Conservation (phyloP, 2,329 filamentous ascomycete species). For the Talaromyces sp. region DNA sequence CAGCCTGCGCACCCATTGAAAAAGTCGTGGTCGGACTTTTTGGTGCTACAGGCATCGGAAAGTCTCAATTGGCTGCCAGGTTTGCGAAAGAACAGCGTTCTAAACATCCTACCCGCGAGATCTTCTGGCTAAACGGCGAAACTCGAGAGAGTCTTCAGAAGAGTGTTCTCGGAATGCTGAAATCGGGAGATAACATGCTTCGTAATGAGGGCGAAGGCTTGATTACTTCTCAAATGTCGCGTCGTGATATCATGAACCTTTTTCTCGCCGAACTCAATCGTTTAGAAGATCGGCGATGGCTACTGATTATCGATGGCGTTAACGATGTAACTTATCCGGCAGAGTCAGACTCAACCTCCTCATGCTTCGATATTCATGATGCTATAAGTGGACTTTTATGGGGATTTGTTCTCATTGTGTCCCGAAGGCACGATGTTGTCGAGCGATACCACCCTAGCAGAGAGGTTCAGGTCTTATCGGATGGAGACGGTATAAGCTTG, state of each 20-base stretch:
- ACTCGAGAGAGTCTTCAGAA: background rate
- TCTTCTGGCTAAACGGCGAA: conserved; percentile 5
- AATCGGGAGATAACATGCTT: background rate
- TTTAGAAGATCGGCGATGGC: background rate
- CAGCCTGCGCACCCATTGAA: background rate
- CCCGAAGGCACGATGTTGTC: background rate
- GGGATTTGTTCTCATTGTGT: background rate
- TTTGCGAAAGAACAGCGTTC: background rate
- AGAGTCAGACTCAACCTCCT: background rate
- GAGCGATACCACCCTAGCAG: background rate
- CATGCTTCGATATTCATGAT: background rate
- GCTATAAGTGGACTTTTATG: background rate
- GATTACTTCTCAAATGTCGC: background rate
- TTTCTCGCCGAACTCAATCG: conserved; percentile 1
- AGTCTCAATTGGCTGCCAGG: background rate
- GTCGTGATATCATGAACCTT: background rate
- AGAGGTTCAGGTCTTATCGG: background rate
- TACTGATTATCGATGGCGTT: conserved; percentile 1
- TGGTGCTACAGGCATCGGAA: conserved; percentile 1
- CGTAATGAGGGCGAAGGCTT: background rate
- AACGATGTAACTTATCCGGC: background rate
- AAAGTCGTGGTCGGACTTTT: background rate
- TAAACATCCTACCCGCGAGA: background rate
- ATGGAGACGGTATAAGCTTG: background rate
- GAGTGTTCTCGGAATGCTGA: background rate